Conservation (phyloP, 2,329 filamentous ascomycete genomes). For the Graphilbum fragrans region DNA sequence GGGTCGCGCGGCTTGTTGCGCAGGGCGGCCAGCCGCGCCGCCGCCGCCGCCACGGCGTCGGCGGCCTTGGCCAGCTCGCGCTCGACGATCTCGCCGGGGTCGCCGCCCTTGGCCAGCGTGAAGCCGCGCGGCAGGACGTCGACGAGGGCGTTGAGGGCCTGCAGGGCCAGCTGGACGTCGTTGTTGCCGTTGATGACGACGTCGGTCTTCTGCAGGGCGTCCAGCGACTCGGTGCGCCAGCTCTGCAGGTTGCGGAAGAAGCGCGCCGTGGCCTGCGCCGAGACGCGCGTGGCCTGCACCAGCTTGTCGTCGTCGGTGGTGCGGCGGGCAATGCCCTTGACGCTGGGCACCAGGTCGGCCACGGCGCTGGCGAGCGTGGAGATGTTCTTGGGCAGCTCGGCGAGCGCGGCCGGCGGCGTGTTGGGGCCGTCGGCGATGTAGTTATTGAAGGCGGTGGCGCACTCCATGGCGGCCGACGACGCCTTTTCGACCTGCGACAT, state of each 20-base stretch:
- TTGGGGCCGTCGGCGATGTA: slow-evolving; percentile 95
- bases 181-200: slow-evolving; percentile 97
- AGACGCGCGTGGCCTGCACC: slow-evolving; percentile 68
- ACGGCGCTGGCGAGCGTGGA: slow-evolving; percentile 83
- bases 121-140: slow-evolving; percentile 86
- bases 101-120: slow-evolving; percentile 69
- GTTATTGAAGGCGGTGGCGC: slow-evolving; percentile 96
- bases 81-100: slow-evolving; percentile 88
- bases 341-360: slow-evolving; percentile 89
- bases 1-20: slow-evolving; percentile 94
- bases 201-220: slow-evolving; percentile 85
- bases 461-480: slow-evolving; percentile 86
- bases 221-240: slow-evolving; percentile 83
- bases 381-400: slow-evolving; percentile 82
- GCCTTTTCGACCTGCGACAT: slow-evolving; percentile 97
- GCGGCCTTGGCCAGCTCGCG: slow-evolving; percentile 85
- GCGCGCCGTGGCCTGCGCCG: slow-evolving; percentile 76
- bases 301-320: slow-evolving; percentile 95
- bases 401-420: slow-evolving; percentile 40
- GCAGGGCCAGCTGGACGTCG: slow-evolving; percentile 87
- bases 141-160: slow-evolving; percentile 85
- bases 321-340: slow-evolving; percentile 86
- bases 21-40: slow-evolving; percentile 77
- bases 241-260: slow-evolving; percentile 94
- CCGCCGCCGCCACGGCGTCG: slow-evolving; percentile 86